A percentile compares a stretch with the other conserved stretches of the same genome.
These are phyloP conservation scores for Mallotus nudiflorus DNA, from an alignment of 345 rosid genomes.

Conservation along the genomic window DNA sequence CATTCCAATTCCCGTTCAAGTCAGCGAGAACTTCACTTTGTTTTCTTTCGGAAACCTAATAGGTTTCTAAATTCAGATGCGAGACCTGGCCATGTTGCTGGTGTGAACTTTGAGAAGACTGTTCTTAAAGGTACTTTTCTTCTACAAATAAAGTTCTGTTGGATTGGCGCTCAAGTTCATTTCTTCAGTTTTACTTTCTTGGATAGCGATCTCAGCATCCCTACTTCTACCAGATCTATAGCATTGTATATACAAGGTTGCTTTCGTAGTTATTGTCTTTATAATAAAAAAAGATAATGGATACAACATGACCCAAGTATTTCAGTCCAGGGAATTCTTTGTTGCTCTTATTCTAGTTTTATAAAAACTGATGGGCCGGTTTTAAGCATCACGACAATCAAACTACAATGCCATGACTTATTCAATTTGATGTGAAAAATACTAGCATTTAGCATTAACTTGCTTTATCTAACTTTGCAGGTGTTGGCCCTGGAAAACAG, in stretches of 20 bases:
- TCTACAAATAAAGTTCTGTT: background rate
- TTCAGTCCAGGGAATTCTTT: background rate
- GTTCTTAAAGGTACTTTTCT: slow-evolving; percentile 56
- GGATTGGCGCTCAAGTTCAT: background rate
- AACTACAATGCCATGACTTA: background rate
- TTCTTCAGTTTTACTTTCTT: background rate
- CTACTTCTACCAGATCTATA: background rate
- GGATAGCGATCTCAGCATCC: slow-evolving; percentile 1
- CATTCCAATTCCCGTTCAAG: slow-evolving; percentile 44
- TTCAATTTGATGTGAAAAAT: background rate
- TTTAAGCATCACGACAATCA: background rate
- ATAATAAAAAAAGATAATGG: background rate
- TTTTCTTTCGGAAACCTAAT: slow-evolving; percentile 80
- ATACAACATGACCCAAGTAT: background rate
- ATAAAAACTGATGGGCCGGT: background rate
- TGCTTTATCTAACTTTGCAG: slow-evolving; percentile 35
- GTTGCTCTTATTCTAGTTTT: background rate
- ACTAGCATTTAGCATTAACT: background rate
- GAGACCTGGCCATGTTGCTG: slow-evolving; percentile 61
- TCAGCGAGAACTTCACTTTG: slow-evolving; percentile 78
- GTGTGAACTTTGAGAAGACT: slow-evolving; percentile 77
- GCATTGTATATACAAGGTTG: background rate
- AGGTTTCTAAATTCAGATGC: slow-evolving; percentile 62
- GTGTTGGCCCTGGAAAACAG: slow-evolving; percentile 66
- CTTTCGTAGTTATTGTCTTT: background rate